A percentile compares a stretch with the other conserved stretches of the same genome.
Evolutionary conservation across 176 grass and related monocot species (phyloP).

Genomic region (Otatea glauca): DNA sequence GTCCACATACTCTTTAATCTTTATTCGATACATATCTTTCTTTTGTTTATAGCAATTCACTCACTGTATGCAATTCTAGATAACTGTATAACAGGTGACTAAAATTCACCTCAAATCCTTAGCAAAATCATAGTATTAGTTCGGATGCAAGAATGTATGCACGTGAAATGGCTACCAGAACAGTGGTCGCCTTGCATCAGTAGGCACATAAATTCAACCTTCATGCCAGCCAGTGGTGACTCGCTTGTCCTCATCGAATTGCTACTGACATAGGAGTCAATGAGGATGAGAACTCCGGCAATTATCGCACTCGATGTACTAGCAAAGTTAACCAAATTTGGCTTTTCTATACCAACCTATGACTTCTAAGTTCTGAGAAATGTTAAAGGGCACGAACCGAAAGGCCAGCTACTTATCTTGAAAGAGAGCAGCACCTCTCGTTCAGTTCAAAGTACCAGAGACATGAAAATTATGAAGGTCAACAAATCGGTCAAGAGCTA

Average conservation of each 20-base stretch:
- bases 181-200: conserved; percentile 37
- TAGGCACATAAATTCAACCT: conserved; percentile 36
- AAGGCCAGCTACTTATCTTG: not conserved
- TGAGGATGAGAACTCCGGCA: conserved; percentile 21
- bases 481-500: conserved; percentile 10
- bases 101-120: not conserved
- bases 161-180: conserved; percentile 38
- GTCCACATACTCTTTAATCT: not conserved
- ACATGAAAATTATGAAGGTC: conserved; percentile 29
- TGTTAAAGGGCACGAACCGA: not conserved
- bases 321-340: conserved; percentile 27
- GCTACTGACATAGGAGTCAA: conserved; percentile 30
- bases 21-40: too few relatives aligned
- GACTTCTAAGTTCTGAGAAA: conserved; percentile 27
- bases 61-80: conserved; percentile 5
- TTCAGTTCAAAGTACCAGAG: not conserved
- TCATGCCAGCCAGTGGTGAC: conserved; percentile 23
- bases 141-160: conserved; percentile 1
- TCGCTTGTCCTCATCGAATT: conserved; percentile 45
- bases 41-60: not conserved
- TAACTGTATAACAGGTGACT: not conserved
- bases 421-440: not conserved
- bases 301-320: conserved; percentile 24
- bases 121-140: not conserved
- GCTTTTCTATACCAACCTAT: conserved; percentile 5